Conservation (phyloP, 108 stramenopile genomes). For the Nitzschia sp. region DNA sequence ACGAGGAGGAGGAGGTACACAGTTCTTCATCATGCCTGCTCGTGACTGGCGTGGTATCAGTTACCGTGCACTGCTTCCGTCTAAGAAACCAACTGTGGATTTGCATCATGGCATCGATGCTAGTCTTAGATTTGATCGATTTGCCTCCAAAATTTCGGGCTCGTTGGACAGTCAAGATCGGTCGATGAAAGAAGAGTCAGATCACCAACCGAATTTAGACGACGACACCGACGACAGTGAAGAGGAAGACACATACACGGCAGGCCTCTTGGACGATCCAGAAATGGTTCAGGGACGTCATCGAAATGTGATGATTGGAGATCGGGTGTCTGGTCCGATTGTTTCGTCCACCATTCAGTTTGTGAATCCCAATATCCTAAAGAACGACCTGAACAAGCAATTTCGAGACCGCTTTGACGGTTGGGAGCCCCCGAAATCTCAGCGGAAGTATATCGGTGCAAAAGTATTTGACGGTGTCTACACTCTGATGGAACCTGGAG, state of each 20-base stretch:
- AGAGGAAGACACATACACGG: conserved; percentile 33
- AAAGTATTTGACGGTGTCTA: conserved; percentile 79
- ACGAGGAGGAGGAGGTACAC: conserved; percentile 79
- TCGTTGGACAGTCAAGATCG: conserved; percentile 17
- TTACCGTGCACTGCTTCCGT: conserved; percentile 60
- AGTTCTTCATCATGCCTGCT: conserved; percentile 75
- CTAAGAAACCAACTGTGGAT: not conserved
- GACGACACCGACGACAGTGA: conserved; percentile 34
- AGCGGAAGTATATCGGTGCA: conserved; percentile 67
- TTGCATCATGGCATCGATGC: not conserved
- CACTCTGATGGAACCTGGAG: conserved; percentile 68
- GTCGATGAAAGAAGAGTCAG: not conserved
- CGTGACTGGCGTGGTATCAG: conserved; percentile 86
- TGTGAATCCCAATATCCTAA: conserved; percentile 81
- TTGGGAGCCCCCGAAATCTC: conserved; percentile 79
- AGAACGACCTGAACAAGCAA: conserved; percentile 90
- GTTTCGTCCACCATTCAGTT: conserved; percentile 86
- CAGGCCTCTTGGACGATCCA: conserved; percentile 71
- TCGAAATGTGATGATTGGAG: conserved; percentile 85
- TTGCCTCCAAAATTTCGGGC: conserved; percentile 5
- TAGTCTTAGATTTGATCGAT: conserved; percentile 36
- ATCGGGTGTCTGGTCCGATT: conserved; percentile 73
- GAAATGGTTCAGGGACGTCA: conserved; percentile 82
- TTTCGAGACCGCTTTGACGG: conserved; percentile 91
- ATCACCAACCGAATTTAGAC: not conserved